These are phyloP conservation scores for Suhomyces faveliae DNA, from an alignment of 805 yeast species.

Conservation along the genomic window DNA sequence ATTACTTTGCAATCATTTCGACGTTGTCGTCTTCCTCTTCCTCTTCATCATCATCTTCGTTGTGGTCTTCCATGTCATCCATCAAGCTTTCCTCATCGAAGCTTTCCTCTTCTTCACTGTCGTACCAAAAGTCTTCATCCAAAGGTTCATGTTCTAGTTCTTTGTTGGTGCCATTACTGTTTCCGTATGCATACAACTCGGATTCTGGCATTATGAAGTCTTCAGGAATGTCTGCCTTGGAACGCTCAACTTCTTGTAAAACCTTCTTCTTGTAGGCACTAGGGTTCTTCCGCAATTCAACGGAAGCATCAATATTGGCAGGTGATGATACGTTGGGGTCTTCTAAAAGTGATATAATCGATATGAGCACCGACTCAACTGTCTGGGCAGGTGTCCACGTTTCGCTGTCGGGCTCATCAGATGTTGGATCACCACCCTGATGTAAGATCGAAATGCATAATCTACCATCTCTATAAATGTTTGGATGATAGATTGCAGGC, in stretches of 20 bases:
- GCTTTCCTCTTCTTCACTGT: slow-evolving; percentile 46
- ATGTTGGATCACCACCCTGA: slow-evolving; percentile 84
- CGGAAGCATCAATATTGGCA: slow-evolving; percentile 95
- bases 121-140: slow-evolving; percentile 85
- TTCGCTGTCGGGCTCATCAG: slow-evolving; percentile 90
- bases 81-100: slow-evolving; percentile 48
- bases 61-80: slow-evolving; percentile 48
- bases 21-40: slow-evolving; percentile 52
- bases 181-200: slow-evolving; percentile 46
- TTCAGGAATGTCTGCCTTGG: slow-evolving; percentile 81
- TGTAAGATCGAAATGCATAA: slow-evolving; percentile 91
- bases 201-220: slow-evolving; percentile 81
- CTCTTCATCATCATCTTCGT: slow-evolving; percentile 60
- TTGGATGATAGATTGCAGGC: slow-evolving; percentile 93
- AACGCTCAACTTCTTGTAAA: slow-evolving; percentile 75
- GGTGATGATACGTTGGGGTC: slow-evolving; percentile 94
- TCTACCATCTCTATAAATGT: slow-evolving; percentile 90
- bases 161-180: slow-evolving; percentile 31
- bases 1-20: slow-evolving; percentile 15
- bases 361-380: slow-evolving; percentile 85
- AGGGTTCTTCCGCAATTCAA: slow-evolving; percentile 79
- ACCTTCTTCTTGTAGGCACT: slow-evolving; percentile 75
- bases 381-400: slow-evolving; percentile 95
- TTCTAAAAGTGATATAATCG: slow-evolving; percentile 85
- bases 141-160: slow-evolving; percentile 54